Percentiles rank a stretch among this genome's conserved stretches.
Evolutionary conservation across 2,329 filamentous ascomycete genomes (phyloP).

Genomic region (Trichoderma sp.): DNA sequence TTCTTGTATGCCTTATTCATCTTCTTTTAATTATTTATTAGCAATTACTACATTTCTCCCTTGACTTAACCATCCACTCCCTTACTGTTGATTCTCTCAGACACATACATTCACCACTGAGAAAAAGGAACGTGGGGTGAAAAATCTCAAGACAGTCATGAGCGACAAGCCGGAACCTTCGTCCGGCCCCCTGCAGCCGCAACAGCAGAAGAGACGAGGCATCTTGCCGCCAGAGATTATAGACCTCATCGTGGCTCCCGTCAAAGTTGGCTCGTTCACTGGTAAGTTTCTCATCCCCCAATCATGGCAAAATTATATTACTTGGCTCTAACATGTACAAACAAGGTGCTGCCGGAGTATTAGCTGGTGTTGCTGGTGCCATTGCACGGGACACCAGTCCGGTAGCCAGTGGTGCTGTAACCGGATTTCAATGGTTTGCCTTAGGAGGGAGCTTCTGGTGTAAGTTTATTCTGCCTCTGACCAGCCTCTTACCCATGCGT

Average conservation of each 20-base stretch:
- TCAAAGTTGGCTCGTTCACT: conserved; percentile 58
- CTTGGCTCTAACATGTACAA: conserved; percentile 32
- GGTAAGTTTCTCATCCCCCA: conserved; percentile 42
- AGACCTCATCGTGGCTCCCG: conserved; percentile 48
- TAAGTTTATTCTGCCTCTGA: conserved; percentile 37
- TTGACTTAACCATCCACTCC: no score
- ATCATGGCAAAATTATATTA: neutral
- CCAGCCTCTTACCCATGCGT: neutral
- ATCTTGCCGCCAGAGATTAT: conserved; percentile 44
- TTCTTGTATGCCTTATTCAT: no score
- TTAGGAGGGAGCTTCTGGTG: conserved; percentile 77
- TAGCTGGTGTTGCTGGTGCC: conserved; percentile 67
- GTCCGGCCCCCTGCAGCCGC: conserved; percentile 7
- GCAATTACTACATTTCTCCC: neutral
- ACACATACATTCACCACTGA: neutral
- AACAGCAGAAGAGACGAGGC: conserved; percentile 32
- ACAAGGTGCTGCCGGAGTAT: conserved; percentile 57
- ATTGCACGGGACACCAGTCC: conserved; percentile 67
- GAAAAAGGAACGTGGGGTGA: neutral
- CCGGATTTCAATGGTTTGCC: conserved; percentile 77
- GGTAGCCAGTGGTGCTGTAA: conserved; percentile 67
- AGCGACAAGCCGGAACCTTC: neutral
- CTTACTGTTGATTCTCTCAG: neutral
- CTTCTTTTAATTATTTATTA: neutral
- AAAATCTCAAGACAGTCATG: neutral